Evolutionary conservation across 2,329 filamentous ascomycete species (phyloP).

Genomic region (Ceratocystis colombiana): DNA sequence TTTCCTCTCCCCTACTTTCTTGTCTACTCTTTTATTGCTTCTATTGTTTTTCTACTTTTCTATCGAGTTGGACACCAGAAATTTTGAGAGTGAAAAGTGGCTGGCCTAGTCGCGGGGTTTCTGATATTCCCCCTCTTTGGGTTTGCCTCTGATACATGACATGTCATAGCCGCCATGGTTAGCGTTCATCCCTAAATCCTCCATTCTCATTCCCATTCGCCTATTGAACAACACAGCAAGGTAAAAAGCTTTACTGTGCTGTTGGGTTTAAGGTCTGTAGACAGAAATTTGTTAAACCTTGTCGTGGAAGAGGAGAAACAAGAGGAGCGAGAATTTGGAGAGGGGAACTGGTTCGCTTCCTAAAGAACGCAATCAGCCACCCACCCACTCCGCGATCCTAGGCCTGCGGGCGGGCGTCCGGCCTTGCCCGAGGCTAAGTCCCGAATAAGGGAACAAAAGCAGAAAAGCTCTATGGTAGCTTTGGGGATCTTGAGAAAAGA

Average conservation of each 20-base stretch:
- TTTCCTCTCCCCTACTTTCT: background rate
- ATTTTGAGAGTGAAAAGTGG: background rate
- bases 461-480: background rate
- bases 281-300: background rate
- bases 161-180: background rate
- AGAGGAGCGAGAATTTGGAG: background rate
- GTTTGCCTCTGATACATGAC: slow-evolving; percentile 2
- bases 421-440: slow-evolving; percentile 8
- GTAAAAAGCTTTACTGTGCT: background rate
- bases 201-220: background rate
- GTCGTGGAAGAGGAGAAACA: too few relatives aligned
- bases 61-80: background rate
- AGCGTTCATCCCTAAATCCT: background rate
- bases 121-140: background rate
- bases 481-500: background rate
- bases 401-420: background rate
- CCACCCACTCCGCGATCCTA: slow-evolving; percentile 8
- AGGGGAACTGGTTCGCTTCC: background rate
- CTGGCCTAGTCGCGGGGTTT: slow-evolving; percentile 1
- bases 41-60: background rate
- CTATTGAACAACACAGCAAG: too few relatives aligned
- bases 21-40: background rate
- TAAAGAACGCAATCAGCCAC: background rate
- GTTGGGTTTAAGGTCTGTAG: background rate
- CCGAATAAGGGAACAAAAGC: background rate